Base-by-base conservation (phyloP, 208 protist genomes). In the Crithidia brevicula region DNA sequence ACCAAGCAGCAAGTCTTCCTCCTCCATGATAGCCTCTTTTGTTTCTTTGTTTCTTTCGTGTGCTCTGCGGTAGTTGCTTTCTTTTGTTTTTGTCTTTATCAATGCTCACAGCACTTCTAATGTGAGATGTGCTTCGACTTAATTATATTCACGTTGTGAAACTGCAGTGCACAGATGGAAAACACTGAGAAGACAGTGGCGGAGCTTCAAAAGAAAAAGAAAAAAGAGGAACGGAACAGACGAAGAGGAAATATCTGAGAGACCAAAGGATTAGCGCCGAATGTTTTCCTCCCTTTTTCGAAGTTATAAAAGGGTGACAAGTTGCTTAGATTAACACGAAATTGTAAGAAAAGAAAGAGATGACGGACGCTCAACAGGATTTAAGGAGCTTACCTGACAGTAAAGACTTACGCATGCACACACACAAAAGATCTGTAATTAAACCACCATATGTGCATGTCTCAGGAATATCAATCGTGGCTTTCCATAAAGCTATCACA, bases 1-100 rank as follows among this genome's bases (percentile, higher is more conserved):
- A 13, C 61, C 72, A 10, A 79, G 38, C 34, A 82, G 36, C 0
- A 64, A 47, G 38, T 85, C 75, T 23, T 85, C 75, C 36, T 79
- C 72, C 43, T 85, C 75, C 75, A 82, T 85, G 38, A 23, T 28
- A 8, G 3, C 45, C 25, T 54, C 18, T 34, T 10, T 28, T 54
- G n/a, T n/a, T n/a, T n/a, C n/a, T 54, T 54, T 36, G 2, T 10
- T 28, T 51, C 22, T 51, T 28, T 15, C 15, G 23, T 28, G 6
- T 51, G 6, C 5, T 23, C 46, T 27, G 3, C 4, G 46, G n/a
- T 3, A 23, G 22, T 20, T 6, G 46, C n/a, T 9, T n/a, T 46
- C 23, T 46, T 40, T 43, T 43, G 6, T 23, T 58, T 43, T 20
- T 52, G 15, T n/a, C n/a, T n/a, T n/a, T n/a, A n/a, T n/a, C n/a